Conservation (phyloP, 441 rosid genomes). For the Breynia disticha region DNA sequence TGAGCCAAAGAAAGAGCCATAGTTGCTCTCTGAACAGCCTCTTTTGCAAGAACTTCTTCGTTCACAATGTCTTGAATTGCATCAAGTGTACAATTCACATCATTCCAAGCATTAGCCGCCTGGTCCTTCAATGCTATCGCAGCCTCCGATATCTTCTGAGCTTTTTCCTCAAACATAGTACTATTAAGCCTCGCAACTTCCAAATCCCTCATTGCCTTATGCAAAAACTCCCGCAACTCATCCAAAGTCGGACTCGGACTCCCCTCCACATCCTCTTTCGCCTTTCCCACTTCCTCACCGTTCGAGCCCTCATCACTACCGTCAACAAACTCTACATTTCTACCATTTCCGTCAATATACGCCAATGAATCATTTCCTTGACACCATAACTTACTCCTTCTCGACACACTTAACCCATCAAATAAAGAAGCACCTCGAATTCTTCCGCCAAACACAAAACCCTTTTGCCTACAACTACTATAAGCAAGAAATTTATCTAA, state of each 20-base stretch:
- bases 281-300: conserved; percentile 30
- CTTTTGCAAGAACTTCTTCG: conserved; percentile 60
- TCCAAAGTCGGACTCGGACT: conserved; percentile 31
- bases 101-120: conserved; percentile 51
- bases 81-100: conserved; percentile 52
- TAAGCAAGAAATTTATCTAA: conserved; percentile 18
- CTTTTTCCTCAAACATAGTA: conserved; percentile 81
- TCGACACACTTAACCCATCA: conserved; percentile 22
- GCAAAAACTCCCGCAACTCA: conserved; percentile 56
- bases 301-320: neutral
- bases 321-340: conserved; percentile 19
- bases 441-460: conserved; percentile 23
- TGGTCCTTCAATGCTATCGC: conserved; percentile 87
- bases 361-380: conserved; percentile 67
- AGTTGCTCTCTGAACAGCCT: conserved; percentile 65
- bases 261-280: conserved; percentile 24
- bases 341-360: conserved; percentile 43
- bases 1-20: conserved; percentile 80
- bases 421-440: conserved; percentile 19
- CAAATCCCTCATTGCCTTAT: conserved; percentile 51
- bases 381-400: conserved; percentile 30
- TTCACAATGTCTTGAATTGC: conserved; percentile 46
- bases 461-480: conserved; percentile 23
- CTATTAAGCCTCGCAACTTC: conserved; percentile 77
- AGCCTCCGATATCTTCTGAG: conserved; percentile 74